Percentiles rank a stretch among this genome's conserved stretches.
Conservation (phyloP, 768 basidiomycete species). For the Porphyrellus cyaneotinctus region DNA sequence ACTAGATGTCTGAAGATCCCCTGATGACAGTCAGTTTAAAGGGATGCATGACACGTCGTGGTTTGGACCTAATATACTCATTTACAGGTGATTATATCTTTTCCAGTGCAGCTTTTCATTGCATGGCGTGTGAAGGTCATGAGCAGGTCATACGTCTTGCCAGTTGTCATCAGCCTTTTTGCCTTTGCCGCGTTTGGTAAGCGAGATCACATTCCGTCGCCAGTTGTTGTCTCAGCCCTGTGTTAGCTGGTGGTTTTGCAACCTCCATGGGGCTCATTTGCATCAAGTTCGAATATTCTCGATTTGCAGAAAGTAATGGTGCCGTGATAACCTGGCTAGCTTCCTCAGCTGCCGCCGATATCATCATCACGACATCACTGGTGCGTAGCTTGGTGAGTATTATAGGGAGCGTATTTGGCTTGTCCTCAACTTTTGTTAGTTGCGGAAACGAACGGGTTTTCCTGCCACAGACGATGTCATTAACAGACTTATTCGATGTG, state of each 20-base stretch:
- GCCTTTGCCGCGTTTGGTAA: slow-evolving; percentile 8
- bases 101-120: slow-evolving; percentile 46
- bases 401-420: neutral
- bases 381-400: slow-evolving; percentile 40
- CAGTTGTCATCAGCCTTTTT: slow-evolving; percentile 21
- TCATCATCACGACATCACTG: slow-evolving; percentile 40
- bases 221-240: neutral
- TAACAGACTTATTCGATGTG: slow-evolving; percentile 41
- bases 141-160: slow-evolving; percentile 27
- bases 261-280: slow-evolving; percentile 31
- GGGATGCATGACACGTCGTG: neutral
- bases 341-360: slow-evolving; percentile 38
- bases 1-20: slow-evolving; percentile 34
- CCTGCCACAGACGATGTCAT: slow-evolving; percentile 35
- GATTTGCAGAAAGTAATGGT: slow-evolving; percentile 33
- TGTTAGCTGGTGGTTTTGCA: slow-evolving; percentile 33
- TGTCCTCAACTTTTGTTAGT: slow-evolving; percentile 20
- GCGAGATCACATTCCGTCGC: neutral
- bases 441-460: slow-evolving; percentile 36
- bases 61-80: neutral
- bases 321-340: slow-evolving; percentile 41
- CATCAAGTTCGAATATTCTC: slow-evolving; percentile 29
- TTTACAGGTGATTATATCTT: slow-evolving; percentile 41
- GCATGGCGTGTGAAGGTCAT: slow-evolving; percentile 40
- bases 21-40: slow-evolving; percentile 36